A percentile compares a stretch with the other conserved stretches of the same genome.
phyloP scores from a whole-genome alignment of 306 rosid genomes.

The Vicia sativa region DNA sequence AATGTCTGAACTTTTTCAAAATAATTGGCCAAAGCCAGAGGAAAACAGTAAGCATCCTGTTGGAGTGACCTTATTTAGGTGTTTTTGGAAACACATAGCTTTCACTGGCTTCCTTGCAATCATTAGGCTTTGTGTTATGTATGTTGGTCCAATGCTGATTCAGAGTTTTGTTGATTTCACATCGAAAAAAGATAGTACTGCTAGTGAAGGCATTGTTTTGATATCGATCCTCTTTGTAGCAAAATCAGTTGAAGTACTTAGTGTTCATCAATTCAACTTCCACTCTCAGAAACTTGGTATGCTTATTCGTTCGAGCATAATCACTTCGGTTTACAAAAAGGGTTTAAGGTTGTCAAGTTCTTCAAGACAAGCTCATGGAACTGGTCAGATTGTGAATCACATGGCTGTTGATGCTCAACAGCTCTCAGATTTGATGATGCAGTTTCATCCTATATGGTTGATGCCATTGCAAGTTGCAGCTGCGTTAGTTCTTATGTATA shows the following conservation, averaged over 20 bases:
- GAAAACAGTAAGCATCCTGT: conserved; percentile 72
- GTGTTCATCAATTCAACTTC: conserved; percentile 79
- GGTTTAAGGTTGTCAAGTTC: conserved; percentile 74
- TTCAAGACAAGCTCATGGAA: conserved; percentile 74
- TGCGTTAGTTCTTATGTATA: conserved; percentile 63
- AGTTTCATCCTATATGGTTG: conserved; percentile 76
- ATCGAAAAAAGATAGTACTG: conserved; percentile 54
- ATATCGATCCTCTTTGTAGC: conserved; percentile 58
- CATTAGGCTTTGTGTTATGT: conserved; percentile 60
- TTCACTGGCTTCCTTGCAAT: conserved; percentile 74
- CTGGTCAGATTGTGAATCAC: conserved; percentile 85
- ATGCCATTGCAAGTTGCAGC: conserved; percentile 71
- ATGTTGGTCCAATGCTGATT: conserved; percentile 74
- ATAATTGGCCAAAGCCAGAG: conserved; percentile 72
- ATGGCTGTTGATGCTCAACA: conserved; percentile 95
- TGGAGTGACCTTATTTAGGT: conserved; percentile 58
- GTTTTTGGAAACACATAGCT: conserved; percentile 69
- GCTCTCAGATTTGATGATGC: conserved; percentile 75
- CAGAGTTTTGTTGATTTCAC: conserved; percentile 71
- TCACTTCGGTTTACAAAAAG: conserved; percentile 72
- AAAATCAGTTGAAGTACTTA: conserved; percentile 66
- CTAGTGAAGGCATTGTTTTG: conserved; percentile 65
- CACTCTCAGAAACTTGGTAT: conserved; percentile 72
- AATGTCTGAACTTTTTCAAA: conserved; percentile 61
- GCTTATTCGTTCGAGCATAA: conserved; percentile 72